A percentile compares a stretch with the other conserved stretches of the same genome.
These are phyloP conservation scores for Entophlyctis luteolus DNA, from an alignment of 192 early-diverging fungal genomes.

Conservation along the genomic window DNA sequence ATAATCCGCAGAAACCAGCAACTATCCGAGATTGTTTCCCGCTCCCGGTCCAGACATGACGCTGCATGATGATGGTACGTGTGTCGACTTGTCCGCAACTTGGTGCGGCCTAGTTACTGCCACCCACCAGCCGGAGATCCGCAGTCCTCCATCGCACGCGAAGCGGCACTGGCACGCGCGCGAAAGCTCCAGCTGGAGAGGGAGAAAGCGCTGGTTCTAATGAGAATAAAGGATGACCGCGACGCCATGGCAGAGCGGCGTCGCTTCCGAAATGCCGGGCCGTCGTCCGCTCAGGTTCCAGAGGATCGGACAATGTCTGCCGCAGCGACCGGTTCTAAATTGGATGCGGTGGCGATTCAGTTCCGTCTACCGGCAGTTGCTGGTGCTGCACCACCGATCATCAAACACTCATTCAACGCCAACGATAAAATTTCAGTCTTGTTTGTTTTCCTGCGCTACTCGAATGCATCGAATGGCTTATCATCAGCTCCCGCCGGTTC, in stretches of 20 bases:
- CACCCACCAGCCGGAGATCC: too few relatives aligned
- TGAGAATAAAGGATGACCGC: not conserved
- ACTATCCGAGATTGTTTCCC: too few relatives aligned
- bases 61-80: too few relatives aligned
- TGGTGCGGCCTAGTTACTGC: too few relatives aligned
- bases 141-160: too few relatives aligned
- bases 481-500: not conserved
- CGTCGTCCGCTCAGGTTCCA: not conserved
- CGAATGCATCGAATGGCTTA: not conserved
- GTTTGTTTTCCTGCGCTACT: not conserved
- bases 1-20: too few relatives aligned
- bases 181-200: too few relatives aligned
- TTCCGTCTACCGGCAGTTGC: slow-evolving; percentile 2
- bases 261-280: not conserved
- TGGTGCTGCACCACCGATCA: not conserved
- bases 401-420: slow-evolving; percentile 1
- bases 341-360: not conserved
- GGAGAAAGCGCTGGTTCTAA: not conserved
- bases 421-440: not conserved
- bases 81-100: too few relatives aligned
- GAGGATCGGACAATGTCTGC: not conserved
- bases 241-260: not conserved
- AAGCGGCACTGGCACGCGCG: too few relatives aligned
- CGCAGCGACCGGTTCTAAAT: not conserved
- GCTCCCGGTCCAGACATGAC: too few relatives aligned